These are phyloP conservation scores for Raffaelea arxii DNA, from an alignment of 2,329 filamentous ascomycete species.

Conservation along the genomic window DNA sequence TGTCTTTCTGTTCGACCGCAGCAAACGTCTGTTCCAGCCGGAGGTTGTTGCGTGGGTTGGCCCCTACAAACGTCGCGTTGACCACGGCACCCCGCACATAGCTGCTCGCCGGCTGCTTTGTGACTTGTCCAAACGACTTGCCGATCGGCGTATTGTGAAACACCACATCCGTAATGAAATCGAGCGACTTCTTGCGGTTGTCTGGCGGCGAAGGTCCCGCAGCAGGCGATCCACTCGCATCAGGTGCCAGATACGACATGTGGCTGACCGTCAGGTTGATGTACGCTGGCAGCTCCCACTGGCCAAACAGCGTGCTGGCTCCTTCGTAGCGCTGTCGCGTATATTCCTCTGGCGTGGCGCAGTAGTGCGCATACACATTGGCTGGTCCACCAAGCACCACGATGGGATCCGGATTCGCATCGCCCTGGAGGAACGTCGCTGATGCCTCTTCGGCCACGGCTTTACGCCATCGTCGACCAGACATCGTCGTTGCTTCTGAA, in stretches of 20 bases:
- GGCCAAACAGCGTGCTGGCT: conserved; percentile 83
- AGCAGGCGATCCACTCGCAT: conserved; percentile 30
- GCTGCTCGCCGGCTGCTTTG: conserved; percentile 36
- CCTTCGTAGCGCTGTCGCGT: conserved; percentile 67
- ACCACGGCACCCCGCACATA: conserved; percentile 51
- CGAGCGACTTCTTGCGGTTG: conserved; percentile 64
- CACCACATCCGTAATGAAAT: conserved; percentile 72
- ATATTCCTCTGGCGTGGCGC: conserved; percentile 73
- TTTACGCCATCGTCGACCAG: conserved; percentile 74
- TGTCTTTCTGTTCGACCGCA: conserved; percentile 55
- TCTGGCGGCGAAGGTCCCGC: conserved; percentile 62
- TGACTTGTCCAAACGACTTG: conserved; percentile 57
- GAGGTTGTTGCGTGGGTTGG: conserved; percentile 82
- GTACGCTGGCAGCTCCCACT: conserved; percentile 72
- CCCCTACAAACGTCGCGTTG: conserved; percentile 65
- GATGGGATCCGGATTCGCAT: conserved; percentile 48
- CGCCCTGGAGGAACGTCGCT: conserved; percentile 24
- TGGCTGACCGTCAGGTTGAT: conserved; percentile 74
- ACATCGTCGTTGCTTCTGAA: conserved; percentile 86
- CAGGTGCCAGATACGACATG: conserved; percentile 53
- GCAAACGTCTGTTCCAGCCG: conserved; percentile 69
- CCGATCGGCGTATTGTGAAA: conserved; percentile 58
- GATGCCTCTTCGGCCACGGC: conserved; percentile 48
- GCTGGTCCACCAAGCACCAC: conserved; percentile 82
- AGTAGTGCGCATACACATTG: conserved; percentile 84